Conservation (phyloP, 2,329 filamentous ascomycete genomes). For the Pseudogymnoascus sp. region DNA sequence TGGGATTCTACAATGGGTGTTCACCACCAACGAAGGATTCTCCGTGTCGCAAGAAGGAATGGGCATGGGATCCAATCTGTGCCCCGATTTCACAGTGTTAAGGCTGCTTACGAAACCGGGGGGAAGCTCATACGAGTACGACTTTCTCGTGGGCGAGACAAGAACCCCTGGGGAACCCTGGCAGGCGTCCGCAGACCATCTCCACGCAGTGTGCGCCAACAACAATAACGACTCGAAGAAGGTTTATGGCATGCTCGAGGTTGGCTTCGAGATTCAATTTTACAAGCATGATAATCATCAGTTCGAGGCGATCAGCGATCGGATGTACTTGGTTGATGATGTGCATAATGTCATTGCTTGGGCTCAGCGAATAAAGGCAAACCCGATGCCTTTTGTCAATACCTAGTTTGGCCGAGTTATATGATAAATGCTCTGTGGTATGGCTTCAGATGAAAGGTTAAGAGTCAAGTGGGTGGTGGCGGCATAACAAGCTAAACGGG, state of each 20-base stretch:
- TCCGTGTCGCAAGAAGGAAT: not conserved
- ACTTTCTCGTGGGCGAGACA: no score
- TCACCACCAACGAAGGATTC: not conserved
- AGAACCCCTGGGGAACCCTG: no score
- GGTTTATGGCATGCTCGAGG: no score
- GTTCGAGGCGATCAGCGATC: no score
- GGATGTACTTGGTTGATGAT: no score
- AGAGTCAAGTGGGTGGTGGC: not conserved
- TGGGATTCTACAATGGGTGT: not conserved
- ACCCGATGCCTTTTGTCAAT: not conserved
- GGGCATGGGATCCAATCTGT: not conserved
- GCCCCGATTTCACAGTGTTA: not conserved
- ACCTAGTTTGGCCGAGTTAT: no score
- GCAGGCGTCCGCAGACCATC: no score
- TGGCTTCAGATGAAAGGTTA: not conserved
- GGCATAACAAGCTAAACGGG: not conserved
- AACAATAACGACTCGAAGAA: no score
- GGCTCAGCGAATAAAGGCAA: not conserved
- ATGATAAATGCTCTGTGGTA: not conserved
- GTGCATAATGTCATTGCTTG: no score
- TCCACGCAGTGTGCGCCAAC: no score
- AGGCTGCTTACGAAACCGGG: not conserved
- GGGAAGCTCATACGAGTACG: not conserved
- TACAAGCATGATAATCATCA: no score
- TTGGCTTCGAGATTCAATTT: no score